Percentiles rank a stretch among this genome's conserved stretches.
These are phyloP conservation scores for Protomyces macrosporus DNA, from an alignment of 1,139 yeast genomes.

Conservation along the genomic window DNA sequence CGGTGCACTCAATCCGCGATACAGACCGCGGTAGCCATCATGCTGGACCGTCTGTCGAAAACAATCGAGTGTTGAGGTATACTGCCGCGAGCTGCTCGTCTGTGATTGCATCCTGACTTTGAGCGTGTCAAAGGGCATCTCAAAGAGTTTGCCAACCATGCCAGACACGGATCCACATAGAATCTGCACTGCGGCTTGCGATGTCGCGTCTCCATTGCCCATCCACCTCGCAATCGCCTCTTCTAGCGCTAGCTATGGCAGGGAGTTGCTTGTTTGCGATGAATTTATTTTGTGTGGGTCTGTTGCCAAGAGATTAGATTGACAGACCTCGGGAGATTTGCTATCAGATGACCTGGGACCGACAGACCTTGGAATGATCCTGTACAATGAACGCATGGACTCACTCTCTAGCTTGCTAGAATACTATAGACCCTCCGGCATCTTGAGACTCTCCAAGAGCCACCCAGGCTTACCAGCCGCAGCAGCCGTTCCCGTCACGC, in stretches of 20 bases:
- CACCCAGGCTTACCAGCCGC: neutral
- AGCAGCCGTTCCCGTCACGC: neutral
- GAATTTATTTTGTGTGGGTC: no score
- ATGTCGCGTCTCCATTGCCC: neutral
- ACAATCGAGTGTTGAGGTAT: conserved; percentile 54
- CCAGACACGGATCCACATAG: conserved; percentile 50
- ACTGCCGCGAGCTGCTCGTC: conserved; percentile 46
- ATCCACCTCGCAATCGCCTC: neutral
- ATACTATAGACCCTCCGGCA: conserved; percentile 14
- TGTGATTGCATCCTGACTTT: conserved; percentile 83
- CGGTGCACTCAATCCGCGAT: conserved; percentile 71
- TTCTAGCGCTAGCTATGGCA: no score
- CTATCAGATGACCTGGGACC: no score
- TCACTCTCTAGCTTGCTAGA: neutral
- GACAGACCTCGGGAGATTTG: no score
- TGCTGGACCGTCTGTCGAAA: conserved; percentile 53
- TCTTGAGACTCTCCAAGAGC: conserved; percentile 11
- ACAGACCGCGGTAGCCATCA: conserved; percentile 67
- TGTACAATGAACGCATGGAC: no score
- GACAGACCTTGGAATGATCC: no score
- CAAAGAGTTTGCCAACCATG: conserved; percentile 74
- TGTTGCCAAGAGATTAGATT: no score
- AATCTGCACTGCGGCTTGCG: conserved; percentile 6
- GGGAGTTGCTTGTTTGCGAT: no score
- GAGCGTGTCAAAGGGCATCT: conserved; percentile 87